Evolutionary conservation across 495 filamentous ascomycete species (phyloP).

Genomic region (Bathelium albidoporum): DNA sequence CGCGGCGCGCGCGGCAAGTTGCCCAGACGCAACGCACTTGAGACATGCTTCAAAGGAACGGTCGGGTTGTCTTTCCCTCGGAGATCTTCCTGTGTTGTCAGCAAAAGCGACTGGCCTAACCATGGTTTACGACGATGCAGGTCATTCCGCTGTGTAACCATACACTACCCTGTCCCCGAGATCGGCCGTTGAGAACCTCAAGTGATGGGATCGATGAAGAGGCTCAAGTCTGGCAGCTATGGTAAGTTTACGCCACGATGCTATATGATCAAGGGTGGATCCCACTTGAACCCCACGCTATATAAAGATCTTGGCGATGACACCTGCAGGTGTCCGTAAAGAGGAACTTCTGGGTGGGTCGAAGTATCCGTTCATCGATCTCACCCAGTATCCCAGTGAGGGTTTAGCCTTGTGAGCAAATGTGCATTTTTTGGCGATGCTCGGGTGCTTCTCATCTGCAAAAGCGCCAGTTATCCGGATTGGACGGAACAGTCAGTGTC

Average conservation of each 20-base stretch:
- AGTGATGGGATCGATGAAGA: neutral
- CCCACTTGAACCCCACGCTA: neutral
- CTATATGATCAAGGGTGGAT: neutral
- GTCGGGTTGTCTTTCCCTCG: neutral
- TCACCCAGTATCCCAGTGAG: neutral
- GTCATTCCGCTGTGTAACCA: neutral
- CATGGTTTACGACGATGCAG: neutral
- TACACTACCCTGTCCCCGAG: neutral
- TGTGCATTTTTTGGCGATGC: neutral
- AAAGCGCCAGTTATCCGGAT: neutral
- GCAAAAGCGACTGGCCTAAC: neutral
- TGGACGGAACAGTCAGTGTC: neutral
- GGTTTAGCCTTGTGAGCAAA: neutral
- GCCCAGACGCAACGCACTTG: neutral
- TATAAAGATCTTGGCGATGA: neutral
- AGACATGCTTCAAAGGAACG: slow-evolving; percentile 1
- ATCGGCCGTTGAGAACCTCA: neutral
- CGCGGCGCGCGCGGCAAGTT: neutral
- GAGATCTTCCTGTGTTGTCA: neutral
- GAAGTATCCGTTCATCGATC: neutral
- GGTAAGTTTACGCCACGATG: neutral
- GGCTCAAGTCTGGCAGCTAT: neutral
- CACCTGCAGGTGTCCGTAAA: neutral
- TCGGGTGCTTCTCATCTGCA: neutral
- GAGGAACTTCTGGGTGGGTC: too few species aligned